These are phyloP conservation scores for Colletotrichum somersetense DNA, from an alignment of 2,329 filamentous ascomycete genomes.

Conservation along the genomic window DNA sequence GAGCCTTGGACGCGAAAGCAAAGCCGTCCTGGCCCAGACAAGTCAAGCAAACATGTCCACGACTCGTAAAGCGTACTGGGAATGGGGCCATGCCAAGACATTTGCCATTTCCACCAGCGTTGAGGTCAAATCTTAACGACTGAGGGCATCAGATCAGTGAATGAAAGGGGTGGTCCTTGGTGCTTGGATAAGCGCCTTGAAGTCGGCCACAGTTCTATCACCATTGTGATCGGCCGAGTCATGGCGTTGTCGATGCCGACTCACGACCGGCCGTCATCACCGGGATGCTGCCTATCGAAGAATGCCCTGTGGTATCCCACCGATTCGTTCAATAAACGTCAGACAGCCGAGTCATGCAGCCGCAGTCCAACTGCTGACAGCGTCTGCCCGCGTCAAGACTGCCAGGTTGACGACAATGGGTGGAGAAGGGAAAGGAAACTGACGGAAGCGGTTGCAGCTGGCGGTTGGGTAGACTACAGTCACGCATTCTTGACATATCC, in stretches of 20 bases:
- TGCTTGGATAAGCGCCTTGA: background rate
- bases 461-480: background rate
- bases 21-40: background rate
- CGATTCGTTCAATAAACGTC: background rate
- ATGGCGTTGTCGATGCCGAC: background rate
- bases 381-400: background rate
- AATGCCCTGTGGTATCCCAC: background rate
- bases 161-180: background rate
- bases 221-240: background rate
- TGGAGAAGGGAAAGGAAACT: no score
- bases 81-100: background rate
- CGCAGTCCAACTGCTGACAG: background rate
- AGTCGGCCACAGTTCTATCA: background rate
- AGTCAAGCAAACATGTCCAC: background rate
- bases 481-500: background rate
- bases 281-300: no score
- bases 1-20: background rate
- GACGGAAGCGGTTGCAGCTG: background rate
- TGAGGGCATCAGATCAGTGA: background rate
- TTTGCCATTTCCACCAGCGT: conserved; percentile 12
- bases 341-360: background rate
- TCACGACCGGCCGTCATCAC: no score
- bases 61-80: conserved; percentile 26
- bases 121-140: conserved; percentile 19
- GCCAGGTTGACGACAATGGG: background rate